Evolutionary conservation across 371 early-diverging fungal species (phyloP), one percentile per base, ranked within the genome.

Genomic region (Sporodiniella umbellata): DNA sequence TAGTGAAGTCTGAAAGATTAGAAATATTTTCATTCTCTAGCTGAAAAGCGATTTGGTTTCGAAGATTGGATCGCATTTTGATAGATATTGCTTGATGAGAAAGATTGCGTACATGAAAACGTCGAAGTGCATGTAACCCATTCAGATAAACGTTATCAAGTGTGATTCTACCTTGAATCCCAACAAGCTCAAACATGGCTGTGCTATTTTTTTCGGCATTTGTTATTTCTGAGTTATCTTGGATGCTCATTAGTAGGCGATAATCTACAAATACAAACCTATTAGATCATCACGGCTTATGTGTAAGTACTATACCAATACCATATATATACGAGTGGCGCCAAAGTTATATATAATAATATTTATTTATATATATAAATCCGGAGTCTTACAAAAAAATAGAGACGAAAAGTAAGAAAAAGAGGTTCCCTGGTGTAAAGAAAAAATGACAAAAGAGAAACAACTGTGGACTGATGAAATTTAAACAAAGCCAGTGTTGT

Each of bases 41-140:
- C 62, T 94, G 95, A 68, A 93, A 94, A 10, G 89, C 86, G 38
- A 94, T 80, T 64, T 94, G 93, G 15, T 74, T 65, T 8, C 89
- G 85, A 31, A 94, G 71, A 57, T 89, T 92, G 17, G 90, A 88
- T 24, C 91, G 78, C 70, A 93, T 75, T 66, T 90, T 88, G 31
- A 93, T 81, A 17, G 79, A 56, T 24, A 92, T 70, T 17, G 71
- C 59, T 11, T 69, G 63, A 18, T 75, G 62, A 17, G 83, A 82
- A 25, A 78, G 63, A 67, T 92, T 93, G 28, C 85, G 79, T 39
- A 94, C 72, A 51, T 85, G 75, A 43, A 93, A 68, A 24, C 83
- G 80, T 19, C 85, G 78, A 18, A 94, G 76, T 0, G 90, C 84
- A 62, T 93, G 93, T 7, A 92, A 72, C 3, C 89, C 89, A 64